phyloP scores from a whole-genome alignment of 345 rosid species.

The Sisymbrium irio region DNA sequence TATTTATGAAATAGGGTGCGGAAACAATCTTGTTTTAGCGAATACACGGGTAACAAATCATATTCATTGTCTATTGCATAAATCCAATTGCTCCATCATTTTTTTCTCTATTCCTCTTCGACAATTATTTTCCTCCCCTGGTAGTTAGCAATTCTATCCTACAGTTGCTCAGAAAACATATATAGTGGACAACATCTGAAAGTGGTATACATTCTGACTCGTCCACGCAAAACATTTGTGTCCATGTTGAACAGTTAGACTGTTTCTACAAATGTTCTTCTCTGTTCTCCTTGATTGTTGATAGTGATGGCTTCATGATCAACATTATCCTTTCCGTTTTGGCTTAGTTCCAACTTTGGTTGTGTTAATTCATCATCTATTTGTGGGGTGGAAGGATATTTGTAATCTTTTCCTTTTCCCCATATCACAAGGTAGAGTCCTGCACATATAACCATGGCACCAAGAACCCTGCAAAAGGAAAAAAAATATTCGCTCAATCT shows the following conservation, averaged over 20 bases:
- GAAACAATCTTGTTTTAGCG: neutral
- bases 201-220: neutral
- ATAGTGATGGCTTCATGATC: slow-evolving; percentile 38
- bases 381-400: slow-evolving; percentile 9
- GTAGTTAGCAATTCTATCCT: neutral
- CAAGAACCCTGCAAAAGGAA: slow-evolving; percentile 62
- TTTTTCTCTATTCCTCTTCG: neutral
- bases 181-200: neutral
- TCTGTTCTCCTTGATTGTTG: slow-evolving; percentile 25
- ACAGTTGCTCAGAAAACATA: slow-evolving; percentile 8
- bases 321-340: slow-evolving; percentile 7
- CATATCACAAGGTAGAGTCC: slow-evolving; percentile 82
- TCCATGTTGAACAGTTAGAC: neutral
- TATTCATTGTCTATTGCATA: neutral
- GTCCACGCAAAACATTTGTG: neutral
- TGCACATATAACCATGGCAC: slow-evolving; percentile 67
- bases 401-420: slow-evolving; percentile 78
- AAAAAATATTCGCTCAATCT: neutral
- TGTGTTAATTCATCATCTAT: slow-evolving; percentile 29
- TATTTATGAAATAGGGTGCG: neutral
- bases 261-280: slow-evolving; percentile 2
- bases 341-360: slow-evolving; percentile 21
- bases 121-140: neutral
- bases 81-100: neutral
- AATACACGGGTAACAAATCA: neutral